These are phyloP conservation scores for Rutstroemia sp. DNA, from an alignment of 2,329 filamentous ascomycete species.

Conservation along the genomic window DNA sequence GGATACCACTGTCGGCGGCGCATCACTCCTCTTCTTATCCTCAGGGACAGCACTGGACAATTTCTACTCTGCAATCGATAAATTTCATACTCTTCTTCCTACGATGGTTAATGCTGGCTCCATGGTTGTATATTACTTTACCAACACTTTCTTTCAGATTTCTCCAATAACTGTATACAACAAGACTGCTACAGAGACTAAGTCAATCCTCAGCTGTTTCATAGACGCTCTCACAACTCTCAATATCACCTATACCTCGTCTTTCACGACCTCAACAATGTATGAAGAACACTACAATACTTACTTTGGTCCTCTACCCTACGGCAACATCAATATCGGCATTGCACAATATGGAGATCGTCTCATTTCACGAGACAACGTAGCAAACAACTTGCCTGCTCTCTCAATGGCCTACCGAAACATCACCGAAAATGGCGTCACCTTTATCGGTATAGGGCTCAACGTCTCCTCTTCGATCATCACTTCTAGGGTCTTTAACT, in stretches of 20 bases:
- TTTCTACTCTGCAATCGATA: slow-evolving; percentile 42
- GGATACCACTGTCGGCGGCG: slow-evolving; percentile 36
- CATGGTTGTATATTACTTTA: slow-evolving; percentile 42
- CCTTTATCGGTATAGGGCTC: slow-evolving; percentile 29
- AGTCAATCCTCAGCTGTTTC: slow-evolving; percentile 38
- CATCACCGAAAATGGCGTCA: slow-evolving; percentile 28
- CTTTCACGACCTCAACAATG: slow-evolving; percentile 17
- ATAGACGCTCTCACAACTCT: slow-evolving; percentile 33
- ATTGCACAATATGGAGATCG: slow-evolving; percentile 32
- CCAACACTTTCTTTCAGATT: slow-evolving; percentile 39
- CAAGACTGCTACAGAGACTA: slow-evolving; percentile 36
- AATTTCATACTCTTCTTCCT: slow-evolving; percentile 39
- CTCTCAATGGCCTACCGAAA: slow-evolving; percentile 25
- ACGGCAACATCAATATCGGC: slow-evolving; percentile 21
- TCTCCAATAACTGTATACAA: slow-evolving; percentile 40
- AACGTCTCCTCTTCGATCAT: slow-evolving; percentile 23
- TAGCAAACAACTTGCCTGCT: slow-evolving; percentile 23
- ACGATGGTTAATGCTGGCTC: slow-evolving; percentile 41
- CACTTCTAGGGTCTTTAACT: slow-evolving; percentile 23
- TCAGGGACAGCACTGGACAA: slow-evolving; percentile 29
- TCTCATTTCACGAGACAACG: slow-evolving; percentile 33
- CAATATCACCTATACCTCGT: slow-evolving; percentile 28
- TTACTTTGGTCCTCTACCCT: slow-evolving; percentile 26
- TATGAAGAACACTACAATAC: slow-evolving; percentile 27
- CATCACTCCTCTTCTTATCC: slow-evolving; percentile 36